Base-by-base conservation (phyloP, 108 stramenopile species). In the Seminavis robusta region DNA sequence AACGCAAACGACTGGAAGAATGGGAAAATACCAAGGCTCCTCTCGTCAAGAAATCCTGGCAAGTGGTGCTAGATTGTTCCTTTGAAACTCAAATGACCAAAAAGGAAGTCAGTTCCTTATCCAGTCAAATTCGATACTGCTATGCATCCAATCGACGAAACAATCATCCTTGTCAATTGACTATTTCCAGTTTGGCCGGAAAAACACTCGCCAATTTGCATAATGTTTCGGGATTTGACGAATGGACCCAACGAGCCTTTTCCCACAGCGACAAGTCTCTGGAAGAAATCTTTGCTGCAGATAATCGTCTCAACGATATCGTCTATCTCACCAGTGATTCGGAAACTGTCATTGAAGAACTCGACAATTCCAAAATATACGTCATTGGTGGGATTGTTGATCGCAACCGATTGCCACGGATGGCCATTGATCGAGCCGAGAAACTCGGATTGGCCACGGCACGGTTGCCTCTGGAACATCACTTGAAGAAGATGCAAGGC, bases 311-410 rank as follows among this genome's bases (percentile, higher is more conserved):
- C 42, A 45, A 59, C 4, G 45, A 63, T 42, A 40, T 91, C 33
- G 82, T 92, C 2, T 92, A 92, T 59, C 70, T 92, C 28, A 86
- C 90, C 40, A 81, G 84, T 34, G 90, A 92, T 50, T 88, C 90
- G 11, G 62, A 77, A 23, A 79, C 76, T 43, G 75, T 70, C 7
- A 51, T 84, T 29, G 54, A 68, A 0, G 48, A 48, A 1, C 48
- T 88, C 38, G 79, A 83, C 53, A 75, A 84, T 41, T 63, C 57
- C 13, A 77, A 87, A 52, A 78, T 77, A 17, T 92, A 88, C 47
- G 69, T 88, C 17, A 92, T 92, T 53, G 90, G 90, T 0, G 90
- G 90, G n/a, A 92, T 92, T 45, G 90, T 92, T 3, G 90, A 92
- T 71, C 68, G 90, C 21, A 92, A 88, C 56, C 69, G 90, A 23